Evolutionary conservation across 768 basidiomycete species (phyloP), one percentile per base, ranked within the genome.

Genomic region (Phallus indusiatus): DNA sequence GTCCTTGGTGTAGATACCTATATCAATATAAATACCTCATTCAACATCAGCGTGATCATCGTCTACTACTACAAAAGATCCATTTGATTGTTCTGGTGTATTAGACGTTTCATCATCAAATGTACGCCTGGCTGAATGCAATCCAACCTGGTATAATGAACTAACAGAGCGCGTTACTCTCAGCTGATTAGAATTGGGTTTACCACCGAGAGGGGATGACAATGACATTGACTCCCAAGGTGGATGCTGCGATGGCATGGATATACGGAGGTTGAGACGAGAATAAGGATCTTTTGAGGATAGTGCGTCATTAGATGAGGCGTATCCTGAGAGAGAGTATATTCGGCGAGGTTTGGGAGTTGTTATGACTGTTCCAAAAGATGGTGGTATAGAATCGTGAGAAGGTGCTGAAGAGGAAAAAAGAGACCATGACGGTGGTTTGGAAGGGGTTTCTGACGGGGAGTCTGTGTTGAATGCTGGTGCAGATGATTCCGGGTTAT

Each of bases 361-460:
- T 1, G 85, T 86, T 78, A 89, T 85, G 42, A 87, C 78, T 35
- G 79, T 73, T 12, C 87, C 86, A 65, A 89, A 89, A 33, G 85
- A 88, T n/a, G 78, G 78, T 14, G 75, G 71, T 4, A 28, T 28
- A 28, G 28, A 4, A 42, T 12, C 42, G 42, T 42, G 42, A 12
- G 2, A 14, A 42, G 42, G 42, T 42, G 42, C 12, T n/a, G 70
- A 67, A 47, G 76, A 76, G 63, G 70, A 80, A 37, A 28, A 28
- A 3, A 71, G 69, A 47, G 76, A 74, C 46, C 73, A 73, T 1
- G 76, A 66, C 1, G 73, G 65, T 0, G 74, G 61, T 22, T 22
- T 47, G 21, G 72, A 66, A 49, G 82, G 71, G 28, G 87, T 74
- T 68, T 80, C 79, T 0, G 81, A 76, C 7, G 54, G 18, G 64